Evolutionary conservation across 768 basidiomycete species (phyloP), one percentile per base, ranked within the genome.

Genomic region (Hirschioporus abietinus): DNA sequence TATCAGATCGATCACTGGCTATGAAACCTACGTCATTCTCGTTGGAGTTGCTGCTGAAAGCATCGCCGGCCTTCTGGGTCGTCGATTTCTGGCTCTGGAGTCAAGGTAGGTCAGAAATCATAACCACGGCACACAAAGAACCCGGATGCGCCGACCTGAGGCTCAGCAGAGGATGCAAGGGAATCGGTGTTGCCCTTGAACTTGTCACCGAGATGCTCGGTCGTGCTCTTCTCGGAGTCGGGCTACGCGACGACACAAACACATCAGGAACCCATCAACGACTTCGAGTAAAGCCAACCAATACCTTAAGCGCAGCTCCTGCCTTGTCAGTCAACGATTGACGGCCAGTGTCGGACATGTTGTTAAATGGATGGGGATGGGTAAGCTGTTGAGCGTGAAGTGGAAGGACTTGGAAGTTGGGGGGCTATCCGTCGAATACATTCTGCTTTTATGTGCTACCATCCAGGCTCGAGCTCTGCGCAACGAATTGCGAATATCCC

Each of bases 241-340:
- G 86, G 86, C 86, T 87, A 63, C 4, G 66, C 52, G 30, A 64
- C 60, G 35, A 35, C 23, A 27, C 24, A 18, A 62, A 59, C 65
- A 25, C 62, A 57, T 65, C 6, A 27, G 27, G 30, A 2, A 66
- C 24, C 62, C 58, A 65, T 4, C 34, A 25, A 27, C 26, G 1
- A 20, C 7, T 12, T 34, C 27, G 7, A 57, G 30, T 5, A 23
- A 23, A 8, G 15, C 64, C 66, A 1, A n/a, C n/a, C n/a, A n/a
- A n/a, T 62, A 86, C 85, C 83, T 87, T 86, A 64, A 85, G 1
- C 59, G 82, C 77, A 72, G 85, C 68, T 42, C 72, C 67, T 63
- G 79, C 81, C 78, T 87, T 88, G 80, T 87, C 84, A 72, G 84
- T 83, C 77, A 86, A 76, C 66, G 80, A 82, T 80, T 87, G 84